Base-by-base conservation (phyloP, 495 filamentous ascomycete species). In the Daldinia childiae region DNA sequence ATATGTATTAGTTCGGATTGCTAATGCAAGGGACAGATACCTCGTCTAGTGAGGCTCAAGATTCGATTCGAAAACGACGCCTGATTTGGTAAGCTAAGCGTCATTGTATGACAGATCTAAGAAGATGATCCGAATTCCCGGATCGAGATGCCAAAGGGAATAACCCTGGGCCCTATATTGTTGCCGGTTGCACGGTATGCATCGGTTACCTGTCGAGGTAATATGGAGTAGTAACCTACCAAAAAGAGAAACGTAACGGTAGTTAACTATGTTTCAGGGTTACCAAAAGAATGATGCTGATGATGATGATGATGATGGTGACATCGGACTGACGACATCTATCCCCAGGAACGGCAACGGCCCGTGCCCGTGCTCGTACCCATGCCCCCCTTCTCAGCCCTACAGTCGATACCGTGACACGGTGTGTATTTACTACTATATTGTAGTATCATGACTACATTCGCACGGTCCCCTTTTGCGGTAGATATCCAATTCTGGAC, bases 241-340 rank as follows among this genome's bases (percentile, higher is more conserved):
- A 48, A 19, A 12, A 24, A 14, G 8, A 48, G 19, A 17, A 38
- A 12, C 5, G n/a, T 38, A 39, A 21, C 19, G 19, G 27, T 32
- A 61, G 21, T 56, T n/a, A n/a, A n/a, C n/a, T 34, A 30, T 61
- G 58, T 68, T 57, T 58, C 66, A 58, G 32, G 27, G 26, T 59
- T 69, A 50, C 43, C 5, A 7, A 58, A 59, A 19, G 24, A 26
- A n/a, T n/a, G n/a, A 26, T 26, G 3, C 26, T 2, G 4, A 38
- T 29, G 58, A 45, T 30, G 21, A 8, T 24, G 39, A 58, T 54
- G 32, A 32, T 41, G 45, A 9, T 27, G 7, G 39, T 71, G 68
- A 71, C 68, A 65, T 65, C 39, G 38, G 19, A 64, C 21, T 68
- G 64, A 72, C 64, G 64, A 63, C 36, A 72, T 51, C 29, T 2